Conservation (phyloP, 768 basidiomycete genomes). For the Hericium rajendrae region DNA sequence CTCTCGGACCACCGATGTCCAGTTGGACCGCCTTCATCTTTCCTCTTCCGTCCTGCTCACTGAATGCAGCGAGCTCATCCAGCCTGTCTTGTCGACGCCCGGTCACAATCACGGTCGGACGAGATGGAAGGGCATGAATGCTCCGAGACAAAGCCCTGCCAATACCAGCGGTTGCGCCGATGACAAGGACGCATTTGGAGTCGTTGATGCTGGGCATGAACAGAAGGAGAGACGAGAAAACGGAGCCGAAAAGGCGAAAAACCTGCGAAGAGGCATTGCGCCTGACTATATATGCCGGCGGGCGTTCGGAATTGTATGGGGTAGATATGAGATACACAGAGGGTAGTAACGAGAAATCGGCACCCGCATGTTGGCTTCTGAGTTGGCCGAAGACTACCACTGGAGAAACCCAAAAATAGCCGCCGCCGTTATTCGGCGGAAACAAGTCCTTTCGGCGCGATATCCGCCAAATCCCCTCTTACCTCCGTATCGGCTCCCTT, state of each 20-base stretch:
- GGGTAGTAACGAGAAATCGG: background rate
- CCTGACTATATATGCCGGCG: background rate
- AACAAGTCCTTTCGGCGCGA: no score
- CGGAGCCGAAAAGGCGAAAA: no score
- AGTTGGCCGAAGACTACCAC: no score
- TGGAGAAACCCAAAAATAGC: no score
- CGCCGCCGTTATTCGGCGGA: no score
- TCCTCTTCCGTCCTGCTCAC: constrained; percentile 11
- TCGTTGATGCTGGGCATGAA: constrained; percentile 30
- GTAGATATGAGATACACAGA: background rate
- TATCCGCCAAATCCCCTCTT: no score
- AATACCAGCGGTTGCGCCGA: constrained; percentile 51
- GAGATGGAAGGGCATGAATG: constrained; percentile 35
- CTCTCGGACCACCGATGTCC: constrained; percentile 32
- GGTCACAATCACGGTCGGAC: constrained; percentile 39
- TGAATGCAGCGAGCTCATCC: constrained; percentile 31
- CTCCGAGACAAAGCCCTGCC: constrained; percentile 46
- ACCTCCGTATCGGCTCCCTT: no score
- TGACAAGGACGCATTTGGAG: constrained; percentile 41
- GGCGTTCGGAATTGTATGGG: background rate
- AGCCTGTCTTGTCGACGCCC: constrained; percentile 47
- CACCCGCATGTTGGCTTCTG: no score
- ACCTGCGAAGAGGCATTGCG: background rate
- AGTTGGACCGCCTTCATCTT: constrained; percentile 34
- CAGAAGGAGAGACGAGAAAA: background rate